Evolutionary conservation across 768 basidiomycete genomes (phyloP).

Genomic region (Phylloporus sp.): DNA sequence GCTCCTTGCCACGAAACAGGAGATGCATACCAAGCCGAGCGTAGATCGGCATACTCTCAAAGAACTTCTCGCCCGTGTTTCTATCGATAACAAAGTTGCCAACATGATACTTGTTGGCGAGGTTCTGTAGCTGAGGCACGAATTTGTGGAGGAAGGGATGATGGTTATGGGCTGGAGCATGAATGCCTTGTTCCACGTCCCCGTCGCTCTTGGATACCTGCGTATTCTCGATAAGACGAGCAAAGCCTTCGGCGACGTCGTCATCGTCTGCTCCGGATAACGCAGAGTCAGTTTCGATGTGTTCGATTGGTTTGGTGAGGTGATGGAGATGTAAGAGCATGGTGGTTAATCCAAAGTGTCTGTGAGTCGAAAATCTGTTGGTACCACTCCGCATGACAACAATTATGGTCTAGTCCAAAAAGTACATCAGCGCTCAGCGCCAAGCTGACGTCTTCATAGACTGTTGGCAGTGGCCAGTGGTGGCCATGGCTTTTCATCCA

Average conservation of each 20-base stretch:
- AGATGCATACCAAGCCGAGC: slow-evolving; percentile 74
- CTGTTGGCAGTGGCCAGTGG: no score
- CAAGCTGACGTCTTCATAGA: no score
- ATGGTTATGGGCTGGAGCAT: slow-evolving; percentile 31
- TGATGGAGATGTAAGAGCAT: slow-evolving; percentile 17
- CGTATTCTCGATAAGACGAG: slow-evolving; percentile 19
- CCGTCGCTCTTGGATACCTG: slow-evolving; percentile 5
- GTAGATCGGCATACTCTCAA: slow-evolving; percentile 75
- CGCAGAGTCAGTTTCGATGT: slow-evolving; percentile 16
- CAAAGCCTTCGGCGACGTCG: slow-evolving; percentile 18
- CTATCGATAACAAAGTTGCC: slow-evolving; percentile 58
- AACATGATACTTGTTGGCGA: slow-evolving; percentile 50
- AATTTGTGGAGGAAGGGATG: slow-evolving; percentile 43
- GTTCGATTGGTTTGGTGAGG: slow-evolving; percentile 29
- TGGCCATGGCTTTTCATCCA: no score
- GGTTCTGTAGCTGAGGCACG: slow-evolving; percentile 53
- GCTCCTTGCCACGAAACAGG: slow-evolving; percentile 56
- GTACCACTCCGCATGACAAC: no score
- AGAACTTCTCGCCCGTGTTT: slow-evolving; percentile 48
- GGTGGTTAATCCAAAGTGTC: not conserved
- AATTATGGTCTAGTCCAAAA: no score
- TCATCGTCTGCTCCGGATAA: slow-evolving; percentile 17
- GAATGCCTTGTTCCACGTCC: slow-evolving; percentile 27
- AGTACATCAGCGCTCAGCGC: no score
- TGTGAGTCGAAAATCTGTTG: no score